A percentile compares a stretch with the other conserved stretches of the same genome.
Conservation (phyloP, 805 yeast genomes). For the Grigorovia humatica region DNA sequence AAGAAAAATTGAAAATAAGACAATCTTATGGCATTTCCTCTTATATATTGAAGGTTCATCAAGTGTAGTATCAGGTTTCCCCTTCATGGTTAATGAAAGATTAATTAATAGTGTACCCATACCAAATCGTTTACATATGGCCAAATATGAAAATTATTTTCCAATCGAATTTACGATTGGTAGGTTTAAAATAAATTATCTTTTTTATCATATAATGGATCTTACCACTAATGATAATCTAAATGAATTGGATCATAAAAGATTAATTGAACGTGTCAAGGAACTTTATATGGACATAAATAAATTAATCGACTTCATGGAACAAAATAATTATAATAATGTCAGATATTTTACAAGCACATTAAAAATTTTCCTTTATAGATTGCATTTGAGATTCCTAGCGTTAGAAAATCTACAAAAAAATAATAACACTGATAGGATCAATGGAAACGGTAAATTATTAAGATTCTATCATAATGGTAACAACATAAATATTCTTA, state of each 20-base stretch:
- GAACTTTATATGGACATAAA: constrained; percentile 5
- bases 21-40: constrained; percentile 17
- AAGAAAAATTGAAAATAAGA: background rate
- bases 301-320: constrained; percentile 6
- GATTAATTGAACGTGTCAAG: background rate
- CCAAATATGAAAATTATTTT: background rate
- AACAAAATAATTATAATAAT: constrained; percentile 1
- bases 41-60: constrained; percentile 24
- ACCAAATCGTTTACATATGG: constrained; percentile 2
- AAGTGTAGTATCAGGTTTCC: constrained; percentile 23
- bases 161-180: constrained; percentile 19
- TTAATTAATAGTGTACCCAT: constrained; percentile 8
- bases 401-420: constrained; percentile 11
- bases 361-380: constrained; percentile 16
- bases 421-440: constrained; percentile 1
- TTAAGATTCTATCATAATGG: constrained; percentile 2
- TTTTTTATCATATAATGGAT: constrained; percentile 16
- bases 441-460: constrained; percentile 2
- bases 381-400: constrained; percentile 18
- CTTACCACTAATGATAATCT: constrained; percentile 6
- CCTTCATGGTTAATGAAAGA: constrained; percentile 12
- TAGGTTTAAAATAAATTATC: constrained; percentile 15
- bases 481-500: background rate
- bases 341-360: constrained; percentile 18
- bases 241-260: background rate